Evolutionary conservation across 805 yeast species (phyloP), one percentile per base, ranked within the genome.

Genomic region (Teunomyces atbi): DNA sequence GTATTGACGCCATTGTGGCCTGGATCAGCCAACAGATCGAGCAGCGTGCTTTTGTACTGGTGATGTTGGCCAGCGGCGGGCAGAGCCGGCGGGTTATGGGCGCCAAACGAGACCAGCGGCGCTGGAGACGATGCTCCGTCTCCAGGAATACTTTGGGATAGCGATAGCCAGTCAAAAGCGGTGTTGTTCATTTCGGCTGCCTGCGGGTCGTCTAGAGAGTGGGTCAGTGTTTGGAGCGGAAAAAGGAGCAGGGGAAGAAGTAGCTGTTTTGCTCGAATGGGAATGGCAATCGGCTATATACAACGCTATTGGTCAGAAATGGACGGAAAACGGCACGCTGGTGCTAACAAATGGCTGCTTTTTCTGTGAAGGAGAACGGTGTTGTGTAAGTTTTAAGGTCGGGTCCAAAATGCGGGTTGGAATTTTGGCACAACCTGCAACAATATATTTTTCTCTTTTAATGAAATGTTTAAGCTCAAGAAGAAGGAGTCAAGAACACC

Each of bases 101-200:
- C 41, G 29, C 45, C 51, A 58, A 79, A 79, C 2, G 83, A 78
- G 5, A 78, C 83, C 20, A 66, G 71, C 3, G 83, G 83, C 6
- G 80, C 81, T 3, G 75, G 74, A 12, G 41, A 21, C 10, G 34
- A 21, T n/a, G 45, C 23, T 27, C 21, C 39, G 15, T 16, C 33
- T 28, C 12, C 59, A 13, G 60, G 45, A 48, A 74, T 61, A 47
- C 76, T 76, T 2, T 36, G 20, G 28, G 39, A 20, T 6, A 36
- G 16, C 15, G 39, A 20, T 41, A 78, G 60, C 83, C 83, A 79
- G 53, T 79, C 82, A 51, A 76, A 77, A 8, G 81, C 81, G 47
- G 72, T 46, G 42, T 58, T 61, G 45, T 52, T 57, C 68, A 63
- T 62, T 36, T 20, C 39, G 28, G 39, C 28, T 12, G 28, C 27